These are phyloP conservation scores for Lolium perenne DNA, from an alignment of 176 grass and related monocot species.

Conservation along the genomic window DNA sequence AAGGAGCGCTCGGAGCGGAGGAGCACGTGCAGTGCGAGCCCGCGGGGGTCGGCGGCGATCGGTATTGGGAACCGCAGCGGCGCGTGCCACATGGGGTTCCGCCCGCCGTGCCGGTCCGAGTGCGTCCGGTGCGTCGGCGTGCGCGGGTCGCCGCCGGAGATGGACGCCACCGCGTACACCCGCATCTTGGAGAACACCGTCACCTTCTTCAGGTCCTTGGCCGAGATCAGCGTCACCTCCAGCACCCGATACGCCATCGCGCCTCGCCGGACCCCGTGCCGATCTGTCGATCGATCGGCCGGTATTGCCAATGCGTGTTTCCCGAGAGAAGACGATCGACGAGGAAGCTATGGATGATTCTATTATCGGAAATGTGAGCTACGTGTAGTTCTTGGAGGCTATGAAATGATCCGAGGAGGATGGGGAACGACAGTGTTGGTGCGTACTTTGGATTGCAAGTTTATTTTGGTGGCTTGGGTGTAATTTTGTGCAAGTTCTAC, in stretches of 20 bases:
- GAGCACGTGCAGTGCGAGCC: conserved; percentile 56
- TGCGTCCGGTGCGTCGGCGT: conserved; percentile 62
- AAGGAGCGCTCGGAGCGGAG: conserved; percentile 62
- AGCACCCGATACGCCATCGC: conserved; percentile 61
- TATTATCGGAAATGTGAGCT: background rate
- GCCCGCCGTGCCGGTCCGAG: conserved; percentile 57
- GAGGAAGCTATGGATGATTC: background rate
- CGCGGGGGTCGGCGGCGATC: conserved; percentile 32
- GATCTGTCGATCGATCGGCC: background rate
- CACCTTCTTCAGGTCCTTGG: conserved; percentile 78
- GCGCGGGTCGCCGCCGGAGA: conserved; percentile 63
- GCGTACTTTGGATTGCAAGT: background rate
- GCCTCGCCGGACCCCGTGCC: background rate
- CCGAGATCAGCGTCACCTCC: conserved; percentile 82
- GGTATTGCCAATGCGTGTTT: background rate
- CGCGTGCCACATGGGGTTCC: conserved; percentile 67
- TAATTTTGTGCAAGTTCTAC: conserved; percentile 12
- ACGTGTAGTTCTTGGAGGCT: background rate
- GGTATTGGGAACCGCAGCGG: conserved; percentile 55
- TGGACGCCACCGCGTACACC: conserved; percentile 74
- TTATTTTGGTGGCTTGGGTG: background rate
- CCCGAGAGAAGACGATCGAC: background rate
- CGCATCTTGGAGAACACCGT: conserved; percentile 82
- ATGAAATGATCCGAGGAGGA: conserved; percentile 8
- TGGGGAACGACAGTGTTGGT: background rate